These are phyloP conservation scores for Penicillium sp. DNA, from an alignment of 2,329 filamentous ascomycete species.

Conservation along the genomic window DNA sequence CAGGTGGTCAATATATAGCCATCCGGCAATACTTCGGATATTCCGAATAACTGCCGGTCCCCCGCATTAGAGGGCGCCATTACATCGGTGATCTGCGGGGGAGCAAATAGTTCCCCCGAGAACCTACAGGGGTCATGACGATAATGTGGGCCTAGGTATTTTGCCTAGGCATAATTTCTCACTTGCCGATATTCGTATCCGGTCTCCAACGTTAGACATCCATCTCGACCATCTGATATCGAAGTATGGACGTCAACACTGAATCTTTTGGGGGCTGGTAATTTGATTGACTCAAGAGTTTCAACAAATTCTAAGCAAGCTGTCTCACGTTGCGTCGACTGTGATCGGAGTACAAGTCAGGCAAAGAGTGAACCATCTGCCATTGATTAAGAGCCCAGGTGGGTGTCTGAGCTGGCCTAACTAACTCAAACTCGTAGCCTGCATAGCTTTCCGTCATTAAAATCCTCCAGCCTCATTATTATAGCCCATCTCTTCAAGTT, in stretches of 20 bases:
- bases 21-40: background rate
- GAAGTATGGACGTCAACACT: background rate
- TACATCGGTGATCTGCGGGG: background rate
- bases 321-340: too few species aligned
- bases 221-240: background rate
- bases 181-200: background rate
- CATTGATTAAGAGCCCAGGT: too few species aligned
- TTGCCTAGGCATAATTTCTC: background rate
- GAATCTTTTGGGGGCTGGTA: background rate
- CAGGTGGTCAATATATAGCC: background rate
- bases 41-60: background rate
- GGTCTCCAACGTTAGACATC: background rate
- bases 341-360: too few species aligned
- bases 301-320: too few species aligned
- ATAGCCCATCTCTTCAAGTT: conserved; percentile 40
- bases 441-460: background rate
- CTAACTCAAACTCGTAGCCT: too few species aligned
- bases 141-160: background rate
- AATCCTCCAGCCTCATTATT: background rate
- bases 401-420: too few species aligned
- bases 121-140: background rate
- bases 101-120: background rate
- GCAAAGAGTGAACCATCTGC: too few species aligned
- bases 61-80: background rate
- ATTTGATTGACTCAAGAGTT: too few species aligned